Conservation (phyloP, 163 green algal species). For the Picocystis sp. region DNA sequence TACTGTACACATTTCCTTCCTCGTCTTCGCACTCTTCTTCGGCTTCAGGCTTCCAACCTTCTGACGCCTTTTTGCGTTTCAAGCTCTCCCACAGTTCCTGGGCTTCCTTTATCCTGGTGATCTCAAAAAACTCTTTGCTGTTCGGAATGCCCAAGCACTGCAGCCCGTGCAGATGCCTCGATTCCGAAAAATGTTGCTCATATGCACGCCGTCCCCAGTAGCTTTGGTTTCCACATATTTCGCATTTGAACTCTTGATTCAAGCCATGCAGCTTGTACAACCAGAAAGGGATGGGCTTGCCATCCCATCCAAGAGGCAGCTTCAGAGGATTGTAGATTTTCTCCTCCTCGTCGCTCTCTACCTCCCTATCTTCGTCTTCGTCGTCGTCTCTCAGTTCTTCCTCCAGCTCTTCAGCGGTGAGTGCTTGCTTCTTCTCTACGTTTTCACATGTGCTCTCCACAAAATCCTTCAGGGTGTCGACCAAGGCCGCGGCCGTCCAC, state of each 20-base stretch:
- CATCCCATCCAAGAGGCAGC: slow-evolving; percentile 92
- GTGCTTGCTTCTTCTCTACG: slow-evolving; percentile 80
- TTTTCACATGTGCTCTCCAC: slow-evolving; percentile 56
- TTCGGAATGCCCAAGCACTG: slow-evolving; percentile 85
- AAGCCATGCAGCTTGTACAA: slow-evolving; percentile 99
- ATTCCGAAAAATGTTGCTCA: slow-evolving; percentile 84
- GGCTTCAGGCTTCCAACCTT: slow-evolving; percentile 49
- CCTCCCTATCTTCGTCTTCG: slow-evolving; percentile 33
- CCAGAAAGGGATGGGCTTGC: slow-evolving; percentile 99
- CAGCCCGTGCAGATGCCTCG: slow-evolving; percentile 79
- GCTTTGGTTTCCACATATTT: slow-evolving; percentile 63
- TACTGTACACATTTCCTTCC: slow-evolving; percentile 89
- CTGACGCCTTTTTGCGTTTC: slow-evolving; percentile 28
- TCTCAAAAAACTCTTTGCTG: slow-evolving; percentile 86
- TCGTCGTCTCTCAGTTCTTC: slow-evolving; percentile 60
- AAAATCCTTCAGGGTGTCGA: slow-evolving; percentile 39
- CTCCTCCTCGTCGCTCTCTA: slow-evolving; percentile 75
- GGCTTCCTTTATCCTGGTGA: slow-evolving; percentile 77
- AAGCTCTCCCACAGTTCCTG: slow-evolving; percentile 47
- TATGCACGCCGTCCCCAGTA: slow-evolving; percentile 89
- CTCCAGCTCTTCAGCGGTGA: slow-evolving; percentile 83
- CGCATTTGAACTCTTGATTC: slow-evolving; percentile 43
- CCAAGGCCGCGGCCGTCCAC: slow-evolving; percentile 13
- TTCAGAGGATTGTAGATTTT: slow-evolving; percentile 98
- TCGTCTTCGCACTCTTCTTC: slow-evolving; percentile 92